Conservation (phyloP, 768 basidiomycete species). For the Lactarius sp. region DNA sequence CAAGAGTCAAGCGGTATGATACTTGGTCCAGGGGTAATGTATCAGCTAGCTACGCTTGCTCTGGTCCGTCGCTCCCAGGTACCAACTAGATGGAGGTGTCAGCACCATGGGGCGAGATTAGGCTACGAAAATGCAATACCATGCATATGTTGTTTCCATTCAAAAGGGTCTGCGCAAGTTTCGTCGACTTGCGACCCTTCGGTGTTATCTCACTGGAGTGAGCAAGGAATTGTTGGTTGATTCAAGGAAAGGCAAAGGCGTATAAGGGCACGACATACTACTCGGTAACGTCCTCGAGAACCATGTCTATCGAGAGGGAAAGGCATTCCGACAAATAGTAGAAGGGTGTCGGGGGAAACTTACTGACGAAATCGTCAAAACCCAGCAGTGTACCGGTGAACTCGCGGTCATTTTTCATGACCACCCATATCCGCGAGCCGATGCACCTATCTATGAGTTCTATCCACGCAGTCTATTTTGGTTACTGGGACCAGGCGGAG, state of each 20-base stretch:
- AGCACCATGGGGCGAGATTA: not conserved
- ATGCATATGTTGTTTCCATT: slow-evolving; percentile 98
- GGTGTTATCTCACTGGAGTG: slow-evolving; percentile 74
- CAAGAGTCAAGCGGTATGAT: not conserved
- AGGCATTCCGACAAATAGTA: not conserved
- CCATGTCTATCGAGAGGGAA: slow-evolving; percentile 59
- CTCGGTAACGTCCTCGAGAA: slow-evolving; percentile 93
- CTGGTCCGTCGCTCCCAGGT: slow-evolving; percentile 67
- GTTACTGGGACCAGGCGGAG: not conserved
- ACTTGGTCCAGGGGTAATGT: not conserved
- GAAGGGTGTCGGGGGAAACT: slow-evolving; percentile 39
- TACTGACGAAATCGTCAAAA: slow-evolving; percentile 99
- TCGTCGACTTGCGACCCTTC: slow-evolving; percentile 72
- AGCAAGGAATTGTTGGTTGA: not conserved
- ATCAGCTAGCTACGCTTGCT: slow-evolving; percentile 27
- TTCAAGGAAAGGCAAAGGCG: slow-evolving; percentile 1
- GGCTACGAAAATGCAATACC: slow-evolving; percentile 40
- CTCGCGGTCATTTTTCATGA: slow-evolving; percentile 97
- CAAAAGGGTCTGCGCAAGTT: slow-evolving; percentile 80
- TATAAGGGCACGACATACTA: slow-evolving; percentile 53
- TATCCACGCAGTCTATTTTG: slow-evolving; percentile 31
- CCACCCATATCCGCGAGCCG: slow-evolving; percentile 94
- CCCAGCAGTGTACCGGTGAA: slow-evolving; percentile 93
- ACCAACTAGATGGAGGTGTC: slow-evolving; percentile 49
- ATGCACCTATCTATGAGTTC: slow-evolving; percentile 98